These are phyloP conservation scores for Coccomyxa sp. DNA, from an alignment of 139 green algal genomes.

Conservation along the genomic window DNA sequence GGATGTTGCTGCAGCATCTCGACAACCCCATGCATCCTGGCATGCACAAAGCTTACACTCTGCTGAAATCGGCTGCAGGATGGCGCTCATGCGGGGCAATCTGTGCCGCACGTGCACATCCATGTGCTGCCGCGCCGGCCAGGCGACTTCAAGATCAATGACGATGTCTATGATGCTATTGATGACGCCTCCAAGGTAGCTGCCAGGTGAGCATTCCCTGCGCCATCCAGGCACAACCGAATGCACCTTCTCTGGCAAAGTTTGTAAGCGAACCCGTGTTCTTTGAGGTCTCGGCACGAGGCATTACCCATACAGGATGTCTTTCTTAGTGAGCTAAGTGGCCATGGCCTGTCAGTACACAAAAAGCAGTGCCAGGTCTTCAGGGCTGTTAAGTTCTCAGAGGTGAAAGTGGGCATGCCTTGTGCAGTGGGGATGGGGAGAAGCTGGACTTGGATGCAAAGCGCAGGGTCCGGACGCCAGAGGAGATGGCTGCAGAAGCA, in stretches of 20 bases:
- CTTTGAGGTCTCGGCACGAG: too few relatives aligned
- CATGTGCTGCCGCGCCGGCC: slow-evolving; percentile 85
- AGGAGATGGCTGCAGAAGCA: slow-evolving; percentile 86
- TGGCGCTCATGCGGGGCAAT: slow-evolving; percentile 80
- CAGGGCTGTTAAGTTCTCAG: too few relatives aligned
- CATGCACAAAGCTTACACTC: not conserved
- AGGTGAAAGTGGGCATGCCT: too few relatives aligned
- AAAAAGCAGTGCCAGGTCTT: too few relatives aligned
- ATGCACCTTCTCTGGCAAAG: too few relatives aligned
- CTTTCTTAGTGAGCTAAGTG: too few relatives aligned
- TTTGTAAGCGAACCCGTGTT: too few relatives aligned
- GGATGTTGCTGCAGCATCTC: not conserved
- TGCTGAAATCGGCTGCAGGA: slow-evolving; percentile 27
- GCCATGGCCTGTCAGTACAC: too few relatives aligned
- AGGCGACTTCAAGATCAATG: slow-evolving; percentile 90
- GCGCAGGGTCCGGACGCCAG: slow-evolving; percentile 51
- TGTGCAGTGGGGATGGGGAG: too few relatives aligned
- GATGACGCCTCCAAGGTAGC: slow-evolving; percentile 28
- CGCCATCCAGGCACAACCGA: not conserved
- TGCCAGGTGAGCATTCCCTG: not conserved
- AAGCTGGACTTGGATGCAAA: slow-evolving; percentile 72
- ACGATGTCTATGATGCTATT: slow-evolving; percentile 85
- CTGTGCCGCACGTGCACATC: slow-evolving; percentile 94
- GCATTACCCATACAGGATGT: too few relatives aligned
- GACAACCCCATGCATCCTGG: not conserved